Evolutionary conservation across 1,284 basidiomycete genomes (phyloP).

Genomic region (Golubevia sp.): DNA sequence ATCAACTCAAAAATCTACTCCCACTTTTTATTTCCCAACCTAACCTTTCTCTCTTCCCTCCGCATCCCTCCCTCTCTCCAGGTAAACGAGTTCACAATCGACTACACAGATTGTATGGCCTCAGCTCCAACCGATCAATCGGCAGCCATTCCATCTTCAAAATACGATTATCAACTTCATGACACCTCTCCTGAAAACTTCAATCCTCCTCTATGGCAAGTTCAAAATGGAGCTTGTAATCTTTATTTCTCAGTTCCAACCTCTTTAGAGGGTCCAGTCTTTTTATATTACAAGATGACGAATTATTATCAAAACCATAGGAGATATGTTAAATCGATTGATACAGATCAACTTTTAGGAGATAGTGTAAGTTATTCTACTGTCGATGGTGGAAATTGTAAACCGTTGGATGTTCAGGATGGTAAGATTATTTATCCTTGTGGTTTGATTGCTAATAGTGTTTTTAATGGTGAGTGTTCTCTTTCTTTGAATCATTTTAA

Average conservation of each 20-base stretch:
- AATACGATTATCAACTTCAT: constrained; percentile 72
- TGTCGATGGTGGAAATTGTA: constrained; percentile 80
- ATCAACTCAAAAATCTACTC: too few species aligned
- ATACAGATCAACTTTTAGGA: constrained; percentile 75
- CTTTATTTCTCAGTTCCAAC: constrained; percentile 69
- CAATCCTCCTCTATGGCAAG: constrained; percentile 64
- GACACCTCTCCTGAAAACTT: constrained; percentile 32
- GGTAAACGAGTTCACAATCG: constrained; percentile 90
- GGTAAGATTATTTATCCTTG: constrained; percentile 75
- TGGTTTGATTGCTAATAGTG: constrained; percentile 95
- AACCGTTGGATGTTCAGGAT: constrained; percentile 71
- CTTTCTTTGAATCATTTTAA: neutral
- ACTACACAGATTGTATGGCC: constrained; percentile 81
- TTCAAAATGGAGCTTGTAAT: constrained; percentile 62
- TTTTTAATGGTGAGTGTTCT: constrained; percentile 81
- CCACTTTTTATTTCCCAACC: too few species aligned
- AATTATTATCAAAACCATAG: constrained; percentile 92
- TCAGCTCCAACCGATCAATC: constrained; percentile 53
- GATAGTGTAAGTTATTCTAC: constrained; percentile 23
- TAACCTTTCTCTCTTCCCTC: constrained; percentile 1
- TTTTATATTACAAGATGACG: constrained; percentile 87
- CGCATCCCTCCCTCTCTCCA: constrained; percentile 45
- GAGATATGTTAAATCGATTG: constrained; percentile 90
- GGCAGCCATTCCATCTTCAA: constrained; percentile 69
- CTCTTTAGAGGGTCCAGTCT: constrained; percentile 75